Evolutionary conservation across 75 land plant genomes (phyloP), one percentile per base, ranked within the genome.

Genomic region (Isoetes taiwanensis): DNA sequence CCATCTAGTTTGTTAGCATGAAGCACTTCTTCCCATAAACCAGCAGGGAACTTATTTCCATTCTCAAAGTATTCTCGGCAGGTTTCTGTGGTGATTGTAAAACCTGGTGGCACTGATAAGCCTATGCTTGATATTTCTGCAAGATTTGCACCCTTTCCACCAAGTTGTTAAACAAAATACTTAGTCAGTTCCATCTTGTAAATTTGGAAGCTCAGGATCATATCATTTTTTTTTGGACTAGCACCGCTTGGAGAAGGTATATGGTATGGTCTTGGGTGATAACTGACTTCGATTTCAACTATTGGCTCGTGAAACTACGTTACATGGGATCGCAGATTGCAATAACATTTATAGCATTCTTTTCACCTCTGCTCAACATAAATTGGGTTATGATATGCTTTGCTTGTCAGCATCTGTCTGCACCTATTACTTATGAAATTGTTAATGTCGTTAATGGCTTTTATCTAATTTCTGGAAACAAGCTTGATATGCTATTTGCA

Each of bases 121-220:
- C 98, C 98, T 37, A 93, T 93, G 78, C 78, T 93, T 21, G 98
- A 74, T 95, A 93, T 93, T 55, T 93, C 98, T 16, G 98, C 98
- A 32, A 93, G 77, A 53, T 93, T 93, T 65, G 98, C 98, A 41
- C 98, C 98, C 58, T 93, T 93, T 28, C 98, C 98, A 26, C 98
- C 98, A 54, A 93, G 68, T 95, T 93, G 69, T 28, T 27, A 76
- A 2, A 52, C 0, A 24, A 48, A 4, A 60, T n/a, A 24, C 27
- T 6, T 25, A 23, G 27, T 25, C 28, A 24, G 25, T 20, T 20
- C 27, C 2, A 20, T 43, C 24, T 43, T 43, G 2, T 2, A 43
- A 5, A 3, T 20, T 25, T 43, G 11, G 5, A 43, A 43, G 3
- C 3, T 43, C 2, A 5, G 2, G 48, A 3, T 3, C 11, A 43